Evolutionary conservation across 176 grass and related monocot species (phyloP).

Genomic region (Oryza glumipatula): DNA sequence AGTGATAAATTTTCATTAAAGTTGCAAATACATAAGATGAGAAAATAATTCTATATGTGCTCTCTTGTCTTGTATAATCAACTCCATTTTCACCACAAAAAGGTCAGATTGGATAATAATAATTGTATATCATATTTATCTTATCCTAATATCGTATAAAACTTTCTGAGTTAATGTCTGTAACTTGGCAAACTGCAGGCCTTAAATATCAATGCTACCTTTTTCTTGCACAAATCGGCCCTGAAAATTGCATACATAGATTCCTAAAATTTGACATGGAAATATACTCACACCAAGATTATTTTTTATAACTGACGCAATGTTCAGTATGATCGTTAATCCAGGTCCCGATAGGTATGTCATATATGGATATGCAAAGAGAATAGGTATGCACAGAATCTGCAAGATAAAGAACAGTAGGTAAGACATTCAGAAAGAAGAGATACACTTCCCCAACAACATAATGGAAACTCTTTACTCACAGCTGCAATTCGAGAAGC

Average conservation of each 20-base stretch:
- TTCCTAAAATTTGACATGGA: not conserved
- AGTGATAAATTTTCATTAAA: not conserved
- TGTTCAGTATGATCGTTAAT: conserved; percentile 54
- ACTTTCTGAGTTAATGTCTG: not conserved
- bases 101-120: not conserved
- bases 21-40: not conserved
- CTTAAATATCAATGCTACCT: not conserved
- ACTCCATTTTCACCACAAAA: not conserved
- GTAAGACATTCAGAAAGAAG: conserved; percentile 27
- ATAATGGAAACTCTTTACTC: conserved; percentile 43
- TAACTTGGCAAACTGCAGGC: not conserved
- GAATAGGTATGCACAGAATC: conserved; percentile 59
- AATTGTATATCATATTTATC: not conserved
- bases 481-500: conserved; percentile 60
- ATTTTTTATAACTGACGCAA: conserved; percentile 59
- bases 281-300: conserved; percentile 52
- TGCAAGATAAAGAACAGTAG: conserved; percentile 27
- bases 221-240: not conserved
- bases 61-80: not conserved
- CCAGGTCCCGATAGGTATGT: conserved; percentile 55
- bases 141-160: not conserved
- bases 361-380: conserved; percentile 72
- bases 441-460: conserved; percentile 12
- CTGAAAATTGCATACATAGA: not conserved
- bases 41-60: not conserved